Evolutionary conservation across 1,284 basidiomycete genomes (phyloP).

Genomic region (Puccinia triticina): DNA sequence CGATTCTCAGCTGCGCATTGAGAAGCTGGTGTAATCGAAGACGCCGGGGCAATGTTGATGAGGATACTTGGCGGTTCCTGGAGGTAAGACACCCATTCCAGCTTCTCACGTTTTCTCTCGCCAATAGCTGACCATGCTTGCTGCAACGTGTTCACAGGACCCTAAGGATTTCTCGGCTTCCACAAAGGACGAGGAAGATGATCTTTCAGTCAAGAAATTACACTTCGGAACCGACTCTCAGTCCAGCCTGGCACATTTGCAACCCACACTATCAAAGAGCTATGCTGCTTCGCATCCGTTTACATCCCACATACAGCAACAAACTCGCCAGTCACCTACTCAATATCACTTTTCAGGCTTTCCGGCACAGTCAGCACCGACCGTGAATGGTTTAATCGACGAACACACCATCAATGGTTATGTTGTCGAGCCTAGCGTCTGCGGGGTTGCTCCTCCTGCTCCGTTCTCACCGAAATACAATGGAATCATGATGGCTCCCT

Average conservation of each 20-base stretch:
- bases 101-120: not conserved
- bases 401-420: slow-evolving; percentile 14
- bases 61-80: slow-evolving; percentile 34
- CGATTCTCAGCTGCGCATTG: slow-evolving; percentile 13
- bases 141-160: not conserved
- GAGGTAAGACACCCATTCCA: not conserved
- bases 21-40: slow-evolving; percentile 33
- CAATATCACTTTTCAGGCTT: not conserved
- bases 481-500: slow-evolving; percentile 1
- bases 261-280: slow-evolving; percentile 10
- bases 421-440: not conserved
- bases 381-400: not conserved
- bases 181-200: not conserved
- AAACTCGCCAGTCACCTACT: not conserved
- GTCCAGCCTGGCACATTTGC: slow-evolving; percentile 8
- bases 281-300: slow-evolving; percentile 5
- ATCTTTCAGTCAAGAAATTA: not conserved
- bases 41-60: slow-evolving; percentile 11
- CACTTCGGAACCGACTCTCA: slow-evolving; percentile 14
- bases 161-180: not conserved
- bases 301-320: slow-evolving; percentile 26
- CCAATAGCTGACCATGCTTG: not conserved
- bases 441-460: slow-evolving; percentile 7
- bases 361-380: not conserved
- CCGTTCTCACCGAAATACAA: not conserved